phyloP scores from a whole-genome alignment of 2,329 filamentous ascomycete genomes.

The Claviceps sp. region DNA sequence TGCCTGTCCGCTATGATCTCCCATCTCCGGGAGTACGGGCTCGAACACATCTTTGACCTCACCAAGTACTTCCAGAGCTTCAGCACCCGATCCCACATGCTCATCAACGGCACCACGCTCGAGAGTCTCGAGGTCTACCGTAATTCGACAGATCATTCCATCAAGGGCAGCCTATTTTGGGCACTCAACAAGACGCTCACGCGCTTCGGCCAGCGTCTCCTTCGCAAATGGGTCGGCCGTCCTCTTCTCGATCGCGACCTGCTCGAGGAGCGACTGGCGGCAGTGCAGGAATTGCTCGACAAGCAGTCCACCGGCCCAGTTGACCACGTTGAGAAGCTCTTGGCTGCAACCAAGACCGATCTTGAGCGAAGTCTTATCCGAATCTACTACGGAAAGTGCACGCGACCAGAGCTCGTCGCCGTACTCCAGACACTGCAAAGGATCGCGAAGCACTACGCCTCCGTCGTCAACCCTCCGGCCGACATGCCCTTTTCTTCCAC shows the following conservation, averaged over 20 bases:
- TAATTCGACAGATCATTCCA: constrained; percentile 76
- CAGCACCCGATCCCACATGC: constrained; percentile 86
- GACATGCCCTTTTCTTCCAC: constrained; percentile 61
- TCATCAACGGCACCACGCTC: constrained; percentile 87
- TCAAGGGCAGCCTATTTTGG: constrained; percentile 89
- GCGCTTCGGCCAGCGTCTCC: constrained; percentile 71
- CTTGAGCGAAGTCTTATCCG: constrained; percentile 87
- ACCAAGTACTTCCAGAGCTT: constrained; percentile 97
- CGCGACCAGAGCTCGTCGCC: constrained; percentile 71
- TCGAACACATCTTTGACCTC: constrained; percentile 90
- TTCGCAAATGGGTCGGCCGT: constrained; percentile 90
- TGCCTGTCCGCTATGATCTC: constrained; percentile 95
- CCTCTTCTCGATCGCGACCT: constrained; percentile 65
- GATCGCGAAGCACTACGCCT: constrained; percentile 60
- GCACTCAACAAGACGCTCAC: constrained; percentile 86
- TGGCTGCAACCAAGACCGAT: constrained; percentile 62
- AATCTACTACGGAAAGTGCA: constrained; percentile 96
- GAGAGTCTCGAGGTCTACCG: constrained; percentile 92
- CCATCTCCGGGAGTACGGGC: constrained; percentile 78
- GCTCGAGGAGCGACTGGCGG: constrained; percentile 66
- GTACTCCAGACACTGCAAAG: constrained; percentile 76
- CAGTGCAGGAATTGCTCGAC: constrained; percentile 74
- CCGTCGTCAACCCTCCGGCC: constrained; percentile 46
- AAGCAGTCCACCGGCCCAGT: constrained; percentile 52
- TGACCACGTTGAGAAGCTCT: constrained; percentile 59